Evolutionary conservation across 331 rosid genomes (phyloP), one percentile per base, ranked within the genome.

Genomic region (Prunus yedoensis): DNA sequence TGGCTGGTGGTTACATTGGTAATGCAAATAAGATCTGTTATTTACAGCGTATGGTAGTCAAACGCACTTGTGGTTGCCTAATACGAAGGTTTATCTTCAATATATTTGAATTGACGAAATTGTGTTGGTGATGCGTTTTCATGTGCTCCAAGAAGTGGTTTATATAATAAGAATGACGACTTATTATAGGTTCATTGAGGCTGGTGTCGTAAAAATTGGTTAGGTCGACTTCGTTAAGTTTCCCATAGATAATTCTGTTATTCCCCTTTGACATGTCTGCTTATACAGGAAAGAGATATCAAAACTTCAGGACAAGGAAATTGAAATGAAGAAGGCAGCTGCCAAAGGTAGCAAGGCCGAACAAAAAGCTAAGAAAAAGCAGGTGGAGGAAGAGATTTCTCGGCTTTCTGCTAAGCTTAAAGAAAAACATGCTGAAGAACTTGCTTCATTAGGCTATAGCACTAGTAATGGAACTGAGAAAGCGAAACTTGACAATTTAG

Each of bases 341-440:
- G 99, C 99, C 45, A 90, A 83, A 81, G 99, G 99, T 51, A 95
- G 99, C 97, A 95, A 95, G 82, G 97, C 99, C 61, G 97, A 90
- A 83, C 99, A 92, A 86, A 92, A 89, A 82, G 75, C 89, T 53
- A 95, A 92, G 89, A 95, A 95, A 79, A 95, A 88, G 80, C 94
- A 92, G 79, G 97, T 95, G 83, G 99, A 95, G 89, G 97, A 92
- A 80, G 90, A 92, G 78, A 80, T 95, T 73, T 77, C 97, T 83
- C 89, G 77, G 77, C 87, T 87, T 72, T 95, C 97, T 79, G 74
- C 87, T 10, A 78, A 87, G 79, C 96, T 95, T 16, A 92, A 95
- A 83, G 93, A 89, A 77, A 87, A 88, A 21, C 97, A 95, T 7
- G 80, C 89, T 0, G 84, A 81, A 74, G 98, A 95, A 82, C 89